Evolutionary conservation across 306 rosid species (phyloP), one percentile per base, ranked within the genome.

Genomic region (Acacia melanoxylon): DNA sequence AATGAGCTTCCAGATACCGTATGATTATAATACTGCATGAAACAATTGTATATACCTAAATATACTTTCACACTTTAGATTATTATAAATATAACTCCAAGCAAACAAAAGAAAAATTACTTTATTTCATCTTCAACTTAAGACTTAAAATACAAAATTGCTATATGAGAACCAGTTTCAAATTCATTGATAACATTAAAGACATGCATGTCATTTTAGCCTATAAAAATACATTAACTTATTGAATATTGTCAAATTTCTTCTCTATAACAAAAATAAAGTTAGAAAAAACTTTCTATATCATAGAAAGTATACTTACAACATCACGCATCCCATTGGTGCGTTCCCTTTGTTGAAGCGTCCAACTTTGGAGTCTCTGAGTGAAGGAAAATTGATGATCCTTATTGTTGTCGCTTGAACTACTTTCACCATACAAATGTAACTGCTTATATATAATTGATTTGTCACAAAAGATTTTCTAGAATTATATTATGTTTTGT

Each of bases 11-110:
- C 13, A 58, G 31, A 58, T 22, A 10, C 10, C 15, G 4, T 2
- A 58, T 77, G 73, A 63, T 45, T 9, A 33, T 14, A 63, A 17
- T 77, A 77, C 61, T 77, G 72, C n/a, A 27, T 63, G 40, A 77
- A 24, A 72, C 16, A 29, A 17, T 3, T 3, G 4, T 58, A 27
- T 6, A 62, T 14, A 58, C 63, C 22, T 58, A n/a, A 22, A 58
- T 58, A 58, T 9, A n/a, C 31, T 22, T n/a, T 10, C 31, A n/a
- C 31, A 58, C 5, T 58, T 58, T 51, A 15, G 4, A 51, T 5
- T 37, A 51, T 51, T 51, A 56, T 17, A 52, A 52, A 22, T 22
- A 52, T 17, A 16, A 17, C n/a, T 52, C 16, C 49, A 2, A 3
- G 49, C 16, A 45, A 3, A 12, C 16, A 45, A 45, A 45, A 45